phyloP scores from a whole-genome alignment of 164 flowering plant genomes.

The Stephania cephalantha region DNA sequence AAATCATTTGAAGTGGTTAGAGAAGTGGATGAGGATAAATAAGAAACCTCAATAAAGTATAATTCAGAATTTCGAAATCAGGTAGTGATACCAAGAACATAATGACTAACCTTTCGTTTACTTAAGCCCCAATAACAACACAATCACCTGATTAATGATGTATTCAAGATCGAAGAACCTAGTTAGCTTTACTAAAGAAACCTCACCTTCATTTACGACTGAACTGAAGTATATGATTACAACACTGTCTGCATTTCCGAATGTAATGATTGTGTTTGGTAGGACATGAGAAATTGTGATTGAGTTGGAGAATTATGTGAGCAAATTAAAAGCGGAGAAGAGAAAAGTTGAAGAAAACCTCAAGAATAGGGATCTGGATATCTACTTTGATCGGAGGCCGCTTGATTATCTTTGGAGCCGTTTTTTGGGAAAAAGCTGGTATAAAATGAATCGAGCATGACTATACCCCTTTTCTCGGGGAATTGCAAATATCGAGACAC shows the following conservation, averaged over 20 bases:
- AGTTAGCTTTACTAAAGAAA: too few relatives aligned
- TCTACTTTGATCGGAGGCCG: conserved; percentile 57
- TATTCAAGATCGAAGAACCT: too few relatives aligned
- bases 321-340: conserved; percentile 73
- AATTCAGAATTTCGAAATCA: too few relatives aligned
- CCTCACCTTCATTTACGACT: conserved; percentile 39
- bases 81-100: too few relatives aligned
- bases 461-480: conserved; percentile 62
- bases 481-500: conserved; percentile 59
- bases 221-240: conserved; percentile 70
- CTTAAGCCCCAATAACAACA: too few relatives aligned
- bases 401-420: conserved; percentile 85
- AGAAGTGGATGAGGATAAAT: too few relatives aligned
- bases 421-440: conserved; percentile 55
- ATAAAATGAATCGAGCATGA: conserved; percentile 88
- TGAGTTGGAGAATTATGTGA: conserved; percentile 78
- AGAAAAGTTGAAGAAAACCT: conserved; percentile 53
- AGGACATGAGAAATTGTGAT: conserved; percentile 91
- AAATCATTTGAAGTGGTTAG: too few relatives aligned
- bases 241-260: conserved; percentile 72
- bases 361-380: conserved; percentile 63
- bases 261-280: conserved; percentile 85
- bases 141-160: too few relatives aligned
- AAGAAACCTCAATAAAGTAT: too few relatives aligned
- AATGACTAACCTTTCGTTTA: too few relatives aligned